These are phyloP conservation scores for Dothistroma septosporum DNA, from an alignment of 2,329 filamentous ascomycete genomes.

Conservation along the genomic window DNA sequence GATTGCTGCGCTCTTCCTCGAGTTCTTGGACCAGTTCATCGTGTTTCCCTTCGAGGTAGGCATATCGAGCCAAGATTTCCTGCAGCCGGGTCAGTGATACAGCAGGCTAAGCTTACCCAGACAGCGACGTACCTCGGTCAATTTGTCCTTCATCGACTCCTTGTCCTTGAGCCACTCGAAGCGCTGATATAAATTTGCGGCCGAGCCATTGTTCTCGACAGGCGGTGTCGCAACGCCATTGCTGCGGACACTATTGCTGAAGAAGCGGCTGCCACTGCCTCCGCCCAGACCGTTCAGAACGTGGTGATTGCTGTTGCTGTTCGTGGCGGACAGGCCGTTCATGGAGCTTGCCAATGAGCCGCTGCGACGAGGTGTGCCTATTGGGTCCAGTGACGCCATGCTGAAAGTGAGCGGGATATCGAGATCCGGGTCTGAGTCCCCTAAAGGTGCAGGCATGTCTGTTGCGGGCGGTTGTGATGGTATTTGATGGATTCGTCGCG, in stretches of 20 bases:
- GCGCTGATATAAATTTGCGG: conserved; percentile 29
- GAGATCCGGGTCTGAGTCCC: conserved; percentile 16
- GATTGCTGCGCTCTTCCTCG: conserved; percentile 24
- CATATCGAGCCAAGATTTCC: conserved; percentile 42
- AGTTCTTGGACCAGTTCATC: conserved; percentile 24
- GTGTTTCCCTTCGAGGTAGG: conserved; percentile 35
- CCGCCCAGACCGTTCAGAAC: conserved; percentile 3
- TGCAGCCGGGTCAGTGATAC: conserved; percentile 13
- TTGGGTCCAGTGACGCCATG: conserved; percentile 17
- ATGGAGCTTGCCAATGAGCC: conserved; percentile 15
- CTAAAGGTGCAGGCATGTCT: conserved; percentile 7
- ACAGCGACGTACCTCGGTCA: conserved; percentile 29
- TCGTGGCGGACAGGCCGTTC: conserved; percentile 4
- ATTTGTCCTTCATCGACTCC: conserved; percentile 32
- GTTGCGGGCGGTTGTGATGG: neutral
- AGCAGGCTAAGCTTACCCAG: neutral
- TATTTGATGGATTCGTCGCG: neutral
- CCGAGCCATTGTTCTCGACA: neutral
- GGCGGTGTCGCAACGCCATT: conserved; percentile 2
- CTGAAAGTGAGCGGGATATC: conserved; percentile 6
- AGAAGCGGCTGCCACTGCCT: conserved; percentile 7
- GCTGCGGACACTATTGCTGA: conserved; percentile 3
- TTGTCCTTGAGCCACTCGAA: conserved; percentile 31
- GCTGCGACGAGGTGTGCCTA: conserved; percentile 22
- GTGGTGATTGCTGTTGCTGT: conserved; percentile 4